phyloP scores from a whole-genome alignment of 2,329 filamentous ascomycete genomes.

The Meredithiella fracta region DNA sequence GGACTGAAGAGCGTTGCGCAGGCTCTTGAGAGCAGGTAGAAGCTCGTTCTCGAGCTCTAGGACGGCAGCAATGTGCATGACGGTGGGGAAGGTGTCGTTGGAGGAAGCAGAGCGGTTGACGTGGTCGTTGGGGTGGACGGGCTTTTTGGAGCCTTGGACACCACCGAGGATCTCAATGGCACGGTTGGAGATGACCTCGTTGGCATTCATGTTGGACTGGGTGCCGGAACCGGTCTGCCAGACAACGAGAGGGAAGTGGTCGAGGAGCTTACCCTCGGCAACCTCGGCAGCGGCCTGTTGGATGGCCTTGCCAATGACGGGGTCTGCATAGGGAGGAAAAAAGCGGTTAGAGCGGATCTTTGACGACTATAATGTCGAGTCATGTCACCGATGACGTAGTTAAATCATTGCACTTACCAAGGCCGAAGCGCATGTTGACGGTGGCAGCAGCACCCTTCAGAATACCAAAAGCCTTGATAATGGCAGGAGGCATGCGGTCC shows the following conservation, averaged over 20 bases:
- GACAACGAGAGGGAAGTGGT: slow-evolving; percentile 96
- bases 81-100: slow-evolving; percentile 98
- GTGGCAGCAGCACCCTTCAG: slow-evolving; percentile 91
- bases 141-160: slow-evolving; percentile 89
- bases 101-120: slow-evolving; percentile 98
- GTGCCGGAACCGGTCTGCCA: slow-evolving; percentile 99
- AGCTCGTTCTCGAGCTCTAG: slow-evolving; percentile 79
- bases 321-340: slow-evolving; percentile 36
- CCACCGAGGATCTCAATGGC: slow-evolving; percentile 96
- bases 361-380: background rate
- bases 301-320: slow-evolving; percentile 80
- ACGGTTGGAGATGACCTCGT: slow-evolving; percentile 98
- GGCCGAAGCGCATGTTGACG: slow-evolving; percentile 88
- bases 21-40: slow-evolving; percentile 63
- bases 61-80: slow-evolving; percentile 98
- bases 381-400: too few relatives aligned
- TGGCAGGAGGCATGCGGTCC: slow-evolving; percentile 90
- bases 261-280: slow-evolving; percentile 77
- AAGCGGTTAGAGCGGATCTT: background rate
- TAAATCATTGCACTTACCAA: slow-evolving; percentile 37
- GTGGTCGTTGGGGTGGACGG: slow-evolving; percentile 97
- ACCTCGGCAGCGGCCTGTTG: slow-evolving; percentile 90
- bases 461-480: slow-evolving; percentile 88
- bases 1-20: slow-evolving; percentile 68
- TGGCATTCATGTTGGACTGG: slow-evolving; percentile 99